Base-by-base conservation (phyloP, 2,329 filamentous ascomycete genomes). In the Trichophyton benhamiae region DNA sequence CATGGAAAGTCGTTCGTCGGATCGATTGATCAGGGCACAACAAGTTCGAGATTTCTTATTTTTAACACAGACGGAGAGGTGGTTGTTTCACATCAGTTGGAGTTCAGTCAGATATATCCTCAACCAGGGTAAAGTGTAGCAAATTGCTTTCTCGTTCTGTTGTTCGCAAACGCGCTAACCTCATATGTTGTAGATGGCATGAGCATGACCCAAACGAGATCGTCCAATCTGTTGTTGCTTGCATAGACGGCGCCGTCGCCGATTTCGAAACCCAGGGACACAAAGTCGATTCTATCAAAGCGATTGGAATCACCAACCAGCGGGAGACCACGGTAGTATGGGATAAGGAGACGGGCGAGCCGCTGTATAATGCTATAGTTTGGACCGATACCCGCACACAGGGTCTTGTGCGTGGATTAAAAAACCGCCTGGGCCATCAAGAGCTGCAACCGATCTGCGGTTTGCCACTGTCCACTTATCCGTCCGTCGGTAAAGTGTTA, bases 11-110 rank as follows among this genome's bases (percentile, higher is more conserved):
- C 42, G 5, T 95, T 89, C 69, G 86, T 95, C 64, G 91, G 90
- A 63, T 89, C 88, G 67, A 91, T 96, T 71, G 91, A 96, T 71
- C 89, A 95, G 70, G 91, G 91, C 62, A 96, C 91, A 9, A 96
- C 91, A 25, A 92, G 88, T 63, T 89, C 90, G 38, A 83, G 91
- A 48, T 96, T 96, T 75, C 82, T 96, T 68, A 91, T 96, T 71
- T 96, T 96, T 77, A 86, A 95, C 75, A 84, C 84, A 66, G 77
- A 82, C 44, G 90, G 91, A 62, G 84, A 88, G 62, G 88, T 89
- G 2, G 82, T 95, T 49, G 89, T 87, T 36, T 86, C 85, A 67
- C 89, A 95, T 72, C 91, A 95, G 75, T 85, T 91, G 66, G 89
- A 95, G 72, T 92, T 95, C 70, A 84, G 84, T 66, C 91, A 95